Evolutionary conservation across 78 protist genomes (phyloP).

Genomic region (Acrasis kona): DNA sequence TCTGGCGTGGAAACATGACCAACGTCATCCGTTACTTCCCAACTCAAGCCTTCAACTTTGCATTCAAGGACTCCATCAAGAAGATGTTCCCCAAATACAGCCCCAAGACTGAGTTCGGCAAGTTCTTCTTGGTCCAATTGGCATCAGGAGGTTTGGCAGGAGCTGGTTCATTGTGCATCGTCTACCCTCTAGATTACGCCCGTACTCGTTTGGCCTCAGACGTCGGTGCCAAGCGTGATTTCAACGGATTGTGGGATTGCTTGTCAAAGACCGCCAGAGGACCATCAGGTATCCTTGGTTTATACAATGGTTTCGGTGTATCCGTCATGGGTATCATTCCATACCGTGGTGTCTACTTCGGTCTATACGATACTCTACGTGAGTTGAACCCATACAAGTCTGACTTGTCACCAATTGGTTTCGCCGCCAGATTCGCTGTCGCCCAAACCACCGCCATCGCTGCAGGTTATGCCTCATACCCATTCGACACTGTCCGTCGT

Average conservation of each 20-base stretch:
- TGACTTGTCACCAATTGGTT: constrained; percentile 4
- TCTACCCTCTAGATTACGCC: constrained; percentile 95
- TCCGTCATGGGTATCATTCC: constrained; percentile 86
- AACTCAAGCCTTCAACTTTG: constrained; percentile 96
- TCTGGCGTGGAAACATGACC: constrained; percentile 92
- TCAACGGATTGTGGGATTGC: constrained; percentile 88
- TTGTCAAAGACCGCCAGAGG: constrained; percentile 44
- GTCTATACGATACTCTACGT: constrained; percentile 79
- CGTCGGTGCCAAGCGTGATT: constrained; percentile 69
- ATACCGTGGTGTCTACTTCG: constrained; percentile 93
- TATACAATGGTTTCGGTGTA: constrained; percentile 91
- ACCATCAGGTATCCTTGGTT: constrained; percentile 69
- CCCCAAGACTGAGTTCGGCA: constrained; percentile 27
- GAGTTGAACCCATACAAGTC: background rate
- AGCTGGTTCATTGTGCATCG: constrained; percentile 83
- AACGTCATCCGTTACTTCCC: constrained; percentile 97
- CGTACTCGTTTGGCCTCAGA: constrained; percentile 94
- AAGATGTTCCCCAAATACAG: constrained; percentile 40
- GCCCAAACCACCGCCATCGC: constrained; percentile 57
- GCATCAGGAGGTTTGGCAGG: constrained; percentile 97
- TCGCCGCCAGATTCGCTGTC: constrained; percentile 22
- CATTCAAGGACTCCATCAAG: constrained; percentile 94
- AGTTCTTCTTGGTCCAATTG: constrained; percentile 69
- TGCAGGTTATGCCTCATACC: constrained; percentile 88
- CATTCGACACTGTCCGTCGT: constrained; percentile 93